Evolutionary conservation across 768 basidiomycete genomes (phyloP).

Genomic region (Boletus pseudo-olivaceus): DNA sequence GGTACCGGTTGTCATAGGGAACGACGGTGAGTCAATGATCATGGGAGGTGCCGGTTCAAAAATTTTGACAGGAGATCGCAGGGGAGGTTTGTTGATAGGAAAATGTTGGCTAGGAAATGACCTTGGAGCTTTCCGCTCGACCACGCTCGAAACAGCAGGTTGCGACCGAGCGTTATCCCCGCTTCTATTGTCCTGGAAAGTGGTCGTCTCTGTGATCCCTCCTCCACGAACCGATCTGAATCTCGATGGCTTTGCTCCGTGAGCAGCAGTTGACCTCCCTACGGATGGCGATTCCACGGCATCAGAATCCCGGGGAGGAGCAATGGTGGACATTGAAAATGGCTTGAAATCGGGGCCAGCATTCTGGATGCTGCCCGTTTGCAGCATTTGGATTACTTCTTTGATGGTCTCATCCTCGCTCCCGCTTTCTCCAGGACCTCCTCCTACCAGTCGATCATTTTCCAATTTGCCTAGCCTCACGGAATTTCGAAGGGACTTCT

Average conservation of each 20-base stretch:
- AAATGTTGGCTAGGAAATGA: constrained; percentile 9
- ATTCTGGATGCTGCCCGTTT: constrained; percentile 51
- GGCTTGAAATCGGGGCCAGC: constrained; percentile 42
- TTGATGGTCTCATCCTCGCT: constrained; percentile 50
- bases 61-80: neutral
- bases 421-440: constrained; percentile 48
- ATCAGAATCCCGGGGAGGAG: neutral
- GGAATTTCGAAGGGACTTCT: constrained; percentile 48
- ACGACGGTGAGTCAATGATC: constrained; percentile 20
- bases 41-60: constrained; percentile 6
- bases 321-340: neutral
- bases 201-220: constrained; percentile 6
- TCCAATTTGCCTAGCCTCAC: constrained; percentile 58
- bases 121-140: constrained; percentile 23
- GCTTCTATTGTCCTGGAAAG: constrained; percentile 23
- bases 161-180: constrained; percentile 36
- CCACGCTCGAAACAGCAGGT: constrained; percentile 20
- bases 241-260: constrained; percentile 41
- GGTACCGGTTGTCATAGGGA: constrained; percentile 8
- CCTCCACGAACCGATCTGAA: constrained; percentile 37
- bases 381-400: constrained; percentile 50
- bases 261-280: neutral
- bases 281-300: neutral
- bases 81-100: constrained; percentile 15
- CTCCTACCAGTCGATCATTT: constrained; percentile 47